Conservation (phyloP, 2,329 filamentous ascomycete genomes). For the Xylaria sp. region DNA sequence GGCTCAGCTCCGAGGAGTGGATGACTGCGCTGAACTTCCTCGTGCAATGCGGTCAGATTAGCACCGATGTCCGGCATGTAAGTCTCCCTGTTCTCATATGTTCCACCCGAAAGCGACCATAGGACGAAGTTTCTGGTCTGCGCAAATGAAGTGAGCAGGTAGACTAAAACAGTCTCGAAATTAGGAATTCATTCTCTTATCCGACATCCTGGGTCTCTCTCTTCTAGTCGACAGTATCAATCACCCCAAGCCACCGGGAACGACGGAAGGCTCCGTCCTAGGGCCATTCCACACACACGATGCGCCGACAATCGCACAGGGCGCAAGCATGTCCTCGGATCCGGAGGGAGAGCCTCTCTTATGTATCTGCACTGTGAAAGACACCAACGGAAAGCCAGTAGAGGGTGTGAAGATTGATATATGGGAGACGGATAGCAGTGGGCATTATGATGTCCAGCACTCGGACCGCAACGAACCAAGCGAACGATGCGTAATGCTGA, state of each 20-base stretch:
- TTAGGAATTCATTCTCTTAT: slow-evolving; percentile 75
- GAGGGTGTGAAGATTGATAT: slow-evolving; percentile 67
- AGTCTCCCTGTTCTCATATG: slow-evolving; percentile 20
- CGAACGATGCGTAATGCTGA: slow-evolving; percentile 65
- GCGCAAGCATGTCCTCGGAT: slow-evolving; percentile 61
- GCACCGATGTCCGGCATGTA: slow-evolving; percentile 67
- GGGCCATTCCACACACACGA: slow-evolving; percentile 83
- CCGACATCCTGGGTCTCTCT: slow-evolving; percentile 72
- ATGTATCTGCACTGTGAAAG: slow-evolving; percentile 66
- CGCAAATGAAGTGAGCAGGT: background rate
- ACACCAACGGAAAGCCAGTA: slow-evolving; percentile 59
- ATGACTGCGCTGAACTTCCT: slow-evolving; percentile 68
- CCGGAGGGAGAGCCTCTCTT: slow-evolving; percentile 64
- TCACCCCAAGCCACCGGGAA: slow-evolving; percentile 66
- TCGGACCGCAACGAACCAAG: slow-evolving; percentile 56
- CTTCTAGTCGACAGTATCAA: slow-evolving; percentile 78
- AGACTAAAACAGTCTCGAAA: slow-evolving; percentile 3
- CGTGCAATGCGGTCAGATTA: slow-evolving; percentile 67
- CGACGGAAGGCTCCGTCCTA: slow-evolving; percentile 74
- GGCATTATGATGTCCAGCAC: slow-evolving; percentile 78
- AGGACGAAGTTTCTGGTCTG: background rate
- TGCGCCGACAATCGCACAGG: slow-evolving; percentile 52
- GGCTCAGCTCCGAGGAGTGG: slow-evolving; percentile 73
- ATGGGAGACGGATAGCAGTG: slow-evolving; percentile 79
- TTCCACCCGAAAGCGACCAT: background rate